These are phyloP conservation scores for Amniculicola lignicola DNA, from an alignment of 495 filamentous ascomycete genomes.

Conservation along the genomic window DNA sequence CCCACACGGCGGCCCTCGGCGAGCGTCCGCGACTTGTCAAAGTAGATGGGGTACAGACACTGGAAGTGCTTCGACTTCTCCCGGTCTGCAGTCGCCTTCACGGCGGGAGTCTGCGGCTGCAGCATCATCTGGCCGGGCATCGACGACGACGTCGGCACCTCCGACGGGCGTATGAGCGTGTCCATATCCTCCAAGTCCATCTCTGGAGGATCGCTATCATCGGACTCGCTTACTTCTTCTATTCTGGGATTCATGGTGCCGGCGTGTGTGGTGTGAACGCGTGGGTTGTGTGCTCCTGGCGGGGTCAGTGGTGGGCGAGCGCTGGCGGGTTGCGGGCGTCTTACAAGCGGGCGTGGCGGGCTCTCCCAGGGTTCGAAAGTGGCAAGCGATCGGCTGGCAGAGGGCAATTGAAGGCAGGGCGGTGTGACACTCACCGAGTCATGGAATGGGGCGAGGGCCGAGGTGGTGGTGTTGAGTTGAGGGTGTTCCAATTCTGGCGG, in stretches of 20 bases:
- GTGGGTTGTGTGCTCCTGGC: too few species aligned
- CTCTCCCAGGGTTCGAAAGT: not conserved
- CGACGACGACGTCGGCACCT: constrained; percentile 36
- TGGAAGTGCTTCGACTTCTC: constrained; percentile 71
- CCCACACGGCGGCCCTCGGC: constrained; percentile 76
- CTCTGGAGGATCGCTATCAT: constrained; percentile 61
- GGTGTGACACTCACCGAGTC: too few species aligned
- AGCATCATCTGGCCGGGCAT: constrained; percentile 34
- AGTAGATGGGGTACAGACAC: constrained; percentile 93
- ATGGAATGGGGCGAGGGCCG: too few species aligned
- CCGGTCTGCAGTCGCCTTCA: constrained; percentile 41
- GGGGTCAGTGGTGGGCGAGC: not conserved
- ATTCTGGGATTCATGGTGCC: constrained; percentile 75
- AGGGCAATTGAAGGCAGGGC: too few species aligned
- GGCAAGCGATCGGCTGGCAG: too few species aligned
- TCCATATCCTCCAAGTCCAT: constrained; percentile 63
- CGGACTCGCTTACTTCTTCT: constrained; percentile 83
- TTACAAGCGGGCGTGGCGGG: not conserved
- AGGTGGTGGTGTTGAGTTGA: too few species aligned
- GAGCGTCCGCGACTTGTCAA: constrained; percentile 72
- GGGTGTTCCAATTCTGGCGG: too few species aligned
- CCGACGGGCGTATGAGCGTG: constrained; percentile 44
- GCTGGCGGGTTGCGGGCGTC: not conserved
- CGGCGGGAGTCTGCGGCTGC: constrained; percentile 26
- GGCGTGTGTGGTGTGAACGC: not conserved